phyloP scores from a whole-genome alignment of 306 rosid genomes.

The Cucumis cinereus region DNA sequence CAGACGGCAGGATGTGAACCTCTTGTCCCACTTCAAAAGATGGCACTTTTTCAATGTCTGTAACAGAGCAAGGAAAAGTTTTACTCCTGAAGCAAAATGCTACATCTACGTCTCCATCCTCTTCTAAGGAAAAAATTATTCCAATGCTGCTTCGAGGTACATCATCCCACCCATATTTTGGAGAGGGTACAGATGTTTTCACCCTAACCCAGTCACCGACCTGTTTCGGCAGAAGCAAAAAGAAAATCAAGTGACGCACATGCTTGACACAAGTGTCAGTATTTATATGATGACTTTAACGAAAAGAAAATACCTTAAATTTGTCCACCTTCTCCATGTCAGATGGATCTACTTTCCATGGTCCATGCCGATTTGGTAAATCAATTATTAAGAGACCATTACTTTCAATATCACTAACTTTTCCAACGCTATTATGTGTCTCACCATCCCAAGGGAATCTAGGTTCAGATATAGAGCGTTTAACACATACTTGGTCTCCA shows the following conservation, averaged over 20 bases:
- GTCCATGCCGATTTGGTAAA: conserved; percentile 77
- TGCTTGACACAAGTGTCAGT: neutral
- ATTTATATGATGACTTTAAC: neutral
- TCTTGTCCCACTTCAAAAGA: conserved; percentile 89
- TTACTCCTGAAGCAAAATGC: conserved; percentile 98
- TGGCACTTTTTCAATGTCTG: conserved; percentile 87
- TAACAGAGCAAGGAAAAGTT: conserved; percentile 80
- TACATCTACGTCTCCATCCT: conserved; percentile 87
- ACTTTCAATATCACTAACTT: conserved; percentile 90
- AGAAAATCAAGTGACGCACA: neutral
- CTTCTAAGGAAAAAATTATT: conserved; percentile 82
- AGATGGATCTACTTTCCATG: conserved; percentile 98
- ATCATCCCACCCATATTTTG: conserved; percentile 99
- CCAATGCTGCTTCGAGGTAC: conserved; percentile 84
- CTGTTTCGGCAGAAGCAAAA: conserved; percentile 19
- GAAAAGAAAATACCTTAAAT: conserved; percentile 45
- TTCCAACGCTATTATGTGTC: conserved; percentile 97
- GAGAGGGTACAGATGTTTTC: conserved; percentile 91
- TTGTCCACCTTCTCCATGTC: conserved; percentile 99
- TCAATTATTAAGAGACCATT: conserved; percentile 90
- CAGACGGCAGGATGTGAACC: conserved; percentile 66
- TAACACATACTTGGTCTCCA: conserved; percentile 88
- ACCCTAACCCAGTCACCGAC: conserved; percentile 99
- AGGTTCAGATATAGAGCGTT: conserved; percentile 97
- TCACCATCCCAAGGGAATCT: conserved; percentile 99